These are phyloP conservation scores for Chlorella ohadii DNA, from an alignment of 139 green algal species.

Conservation along the genomic window DNA sequence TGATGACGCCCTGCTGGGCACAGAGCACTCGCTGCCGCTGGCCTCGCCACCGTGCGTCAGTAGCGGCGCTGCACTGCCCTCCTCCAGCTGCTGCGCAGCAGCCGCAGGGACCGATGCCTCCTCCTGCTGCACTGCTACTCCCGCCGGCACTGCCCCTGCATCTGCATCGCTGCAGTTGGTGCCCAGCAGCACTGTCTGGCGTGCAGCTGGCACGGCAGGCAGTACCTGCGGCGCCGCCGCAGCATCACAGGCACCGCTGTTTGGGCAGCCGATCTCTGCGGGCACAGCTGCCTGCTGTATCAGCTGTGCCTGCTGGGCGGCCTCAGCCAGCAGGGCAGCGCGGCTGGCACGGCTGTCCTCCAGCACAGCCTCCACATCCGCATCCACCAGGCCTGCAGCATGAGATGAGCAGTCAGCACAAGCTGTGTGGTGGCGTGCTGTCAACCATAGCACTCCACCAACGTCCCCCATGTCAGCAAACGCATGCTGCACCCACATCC, in stretches of 20 bases:
- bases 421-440: too few relatives aligned
- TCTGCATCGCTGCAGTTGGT: neutral
- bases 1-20: neutral
- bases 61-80: neutral
- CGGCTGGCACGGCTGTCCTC: constrained; percentile 18
- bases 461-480: too few relatives aligned
- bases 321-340: neutral
- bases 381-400: neutral
- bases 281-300: neutral
- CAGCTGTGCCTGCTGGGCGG: neutral
- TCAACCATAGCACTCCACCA: too few relatives aligned
- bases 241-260: neutral
- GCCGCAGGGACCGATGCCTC: neutral
- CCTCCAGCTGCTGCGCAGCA: neutral
- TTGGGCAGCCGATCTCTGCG: neutral
- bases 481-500: too few relatives aligned
- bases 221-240: neutral
- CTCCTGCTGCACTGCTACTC: neutral
- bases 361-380: constrained; percentile 2
- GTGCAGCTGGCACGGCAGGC: too few relatives aligned
- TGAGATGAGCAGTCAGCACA: neutral
- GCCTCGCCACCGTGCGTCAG: neutral
- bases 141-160: neutral
- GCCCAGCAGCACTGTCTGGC: too few relatives aligned
- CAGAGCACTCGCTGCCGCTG: neutral